Base-by-base conservation (phyloP, 2,329 filamentous ascomycete genomes). In the Penicillium sp. region DNA sequence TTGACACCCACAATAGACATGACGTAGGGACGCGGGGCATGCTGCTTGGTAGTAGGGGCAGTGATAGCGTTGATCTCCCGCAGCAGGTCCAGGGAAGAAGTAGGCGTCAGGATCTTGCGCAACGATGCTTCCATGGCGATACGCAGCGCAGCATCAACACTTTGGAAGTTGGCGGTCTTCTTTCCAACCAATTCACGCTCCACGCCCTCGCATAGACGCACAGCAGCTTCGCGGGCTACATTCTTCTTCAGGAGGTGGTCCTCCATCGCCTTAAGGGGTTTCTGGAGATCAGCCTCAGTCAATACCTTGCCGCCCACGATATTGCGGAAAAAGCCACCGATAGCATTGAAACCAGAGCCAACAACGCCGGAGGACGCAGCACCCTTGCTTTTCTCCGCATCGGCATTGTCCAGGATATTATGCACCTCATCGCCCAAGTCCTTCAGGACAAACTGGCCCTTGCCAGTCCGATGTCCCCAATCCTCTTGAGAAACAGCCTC, bases 1-100 rank as follows among this genome's bases (percentile, higher is more conserved):
- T 98, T 98, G 62, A 98, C 93, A 47, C 93, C 93, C 29, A 98
- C 93, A 47, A 98, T 95, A 41, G 89, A 96, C 63, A 98, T 94
- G 58, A 97, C 91, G 63, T 97, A 98, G 29, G 93, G 93, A 3
- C 93, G 84, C 14, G 78, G 68, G 44, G 79, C 72, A 45, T 82
- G 74, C 19, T 81, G 82, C 3, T 81, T 78, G 15, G 72, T 74
- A 0, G 83, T 71, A 1, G 87, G 83, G 8, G 79, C 74, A 5
- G 81, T 84, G 47, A 94, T 80, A 30, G 83, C 78, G 60, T 91
- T 83, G 54, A 98, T 97, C 63, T 95, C 89, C 56, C 90, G 88
- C 32, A 98, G 82, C 33, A 98, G 81, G 67, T 98, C 93, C 49
- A 97, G 79, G 3, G 91, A 97, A 5, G 86, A 90, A 1, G 91